A percentile compares a stretch with the other conserved stretches of the same genome.
phyloP scores from a whole-genome alignment of 2,329 filamentous ascomycete genomes.

The Mariannaea sp. region DNA sequence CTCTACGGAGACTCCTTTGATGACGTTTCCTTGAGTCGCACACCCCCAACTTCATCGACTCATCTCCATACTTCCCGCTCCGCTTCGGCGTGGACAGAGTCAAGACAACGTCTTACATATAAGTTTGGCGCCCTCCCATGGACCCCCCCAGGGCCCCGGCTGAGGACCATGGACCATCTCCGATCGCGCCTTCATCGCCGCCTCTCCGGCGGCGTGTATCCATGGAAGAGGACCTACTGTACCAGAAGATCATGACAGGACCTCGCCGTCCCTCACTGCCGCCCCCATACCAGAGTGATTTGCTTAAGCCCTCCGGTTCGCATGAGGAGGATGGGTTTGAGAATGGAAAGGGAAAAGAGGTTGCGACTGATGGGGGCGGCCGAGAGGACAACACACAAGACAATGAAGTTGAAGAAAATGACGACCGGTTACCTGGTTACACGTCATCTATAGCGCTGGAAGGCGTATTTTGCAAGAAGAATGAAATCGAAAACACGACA shows the following conservation, averaged over 20 bases:
- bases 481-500: conserved; percentile 68
- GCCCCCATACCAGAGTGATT: conserved; percentile 50
- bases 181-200: conserved; percentile 41
- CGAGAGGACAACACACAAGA: conserved; percentile 14
- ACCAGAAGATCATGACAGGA: conserved; percentile 56
- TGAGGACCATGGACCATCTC: conserved; percentile 43
- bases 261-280: conserved; percentile 53
- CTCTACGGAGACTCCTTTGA: conserved; percentile 43
- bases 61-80: conserved; percentile 29
- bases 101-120: conserved; percentile 34
- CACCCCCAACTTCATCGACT: conserved; percentile 32
- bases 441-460: conserved; percentile 60
- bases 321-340: conserved; percentile 23
- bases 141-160: conserved; percentile 38
- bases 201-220: conserved; percentile 53
- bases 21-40: conserved; percentile 36
- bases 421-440: conserved; percentile 60
- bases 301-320: conserved; percentile 23
- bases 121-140: conserved; percentile 40
- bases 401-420: conserved; percentile 36
- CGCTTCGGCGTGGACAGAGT: conserved; percentile 29
- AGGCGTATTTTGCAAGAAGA: conserved; percentile 64
- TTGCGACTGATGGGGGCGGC: conserved; percentile 31
- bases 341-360: conserved; percentile 27
- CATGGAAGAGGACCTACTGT: conserved; percentile 60